Percentiles rank a stretch among this genome's conserved stretches.
These are phyloP conservation scores for Aspergillus jensenii DNA, from an alignment of 2,329 filamentous ascomycete species.

Conservation along the genomic window DNA sequence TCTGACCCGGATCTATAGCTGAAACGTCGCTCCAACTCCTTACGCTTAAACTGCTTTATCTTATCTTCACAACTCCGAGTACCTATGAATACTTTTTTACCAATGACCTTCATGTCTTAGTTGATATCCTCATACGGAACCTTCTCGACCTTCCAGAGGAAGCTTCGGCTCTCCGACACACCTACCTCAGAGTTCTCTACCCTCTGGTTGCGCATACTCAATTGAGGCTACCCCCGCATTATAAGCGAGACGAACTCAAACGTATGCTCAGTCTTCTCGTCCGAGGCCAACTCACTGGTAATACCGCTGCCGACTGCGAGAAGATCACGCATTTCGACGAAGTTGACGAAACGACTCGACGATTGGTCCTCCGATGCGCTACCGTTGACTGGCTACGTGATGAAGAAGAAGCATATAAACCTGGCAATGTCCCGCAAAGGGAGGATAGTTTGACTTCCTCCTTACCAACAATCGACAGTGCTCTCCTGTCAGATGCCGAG, in stretches of 20 bases:
- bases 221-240: constrained; percentile 79
- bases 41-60: constrained; percentile 93
- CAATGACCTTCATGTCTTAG: constrained; percentile 88
- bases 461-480: constrained; percentile 9
- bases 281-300: constrained; percentile 67
- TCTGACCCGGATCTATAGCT: constrained; percentile 41
- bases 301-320: constrained; percentile 43
- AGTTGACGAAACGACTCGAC: constrained; percentile 50
- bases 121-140: constrained; percentile 96
- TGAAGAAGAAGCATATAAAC: constrained; percentile 23
- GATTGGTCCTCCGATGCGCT: constrained; percentile 47
- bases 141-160: constrained; percentile 93
- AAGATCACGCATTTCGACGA: constrained; percentile 51
- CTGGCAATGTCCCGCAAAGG: neutral
- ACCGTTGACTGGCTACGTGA: constrained; percentile 48
- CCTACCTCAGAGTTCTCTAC: constrained; percentile 89
- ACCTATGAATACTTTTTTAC: constrained; percentile 99
- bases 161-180: constrained; percentile 72
- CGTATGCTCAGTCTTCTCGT: constrained; percentile 72
- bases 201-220: constrained; percentile 91
- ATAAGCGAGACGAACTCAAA: constrained; percentile 84
- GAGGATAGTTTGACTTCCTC: constrained; percentile 15
- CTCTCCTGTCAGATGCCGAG: constrained; percentile 14
- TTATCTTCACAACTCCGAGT: constrained; percentile 86
- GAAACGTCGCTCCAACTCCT: constrained; percentile 92